These are phyloP conservation scores for Corinectria fuckeliana DNA, from an alignment of 2,329 filamentous ascomycete genomes.

Conservation along the genomic window DNA sequence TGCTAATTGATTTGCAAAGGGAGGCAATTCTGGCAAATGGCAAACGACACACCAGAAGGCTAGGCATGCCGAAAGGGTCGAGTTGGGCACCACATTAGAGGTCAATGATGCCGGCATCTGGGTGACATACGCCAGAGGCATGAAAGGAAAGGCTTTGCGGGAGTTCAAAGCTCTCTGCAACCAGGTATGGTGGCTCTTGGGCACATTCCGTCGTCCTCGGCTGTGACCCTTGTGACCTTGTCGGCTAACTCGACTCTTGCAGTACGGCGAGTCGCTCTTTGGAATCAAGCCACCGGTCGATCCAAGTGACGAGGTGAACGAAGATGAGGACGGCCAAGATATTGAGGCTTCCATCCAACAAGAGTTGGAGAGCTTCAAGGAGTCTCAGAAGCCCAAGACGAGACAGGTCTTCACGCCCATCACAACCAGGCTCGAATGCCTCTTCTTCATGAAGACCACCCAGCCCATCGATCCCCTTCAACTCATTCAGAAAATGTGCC, in stretches of 20 bases:
- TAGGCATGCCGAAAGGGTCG: conserved; percentile 52
- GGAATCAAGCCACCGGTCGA: conserved; percentile 51
- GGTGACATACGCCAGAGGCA: conserved; percentile 76
- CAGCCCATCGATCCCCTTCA: conserved; percentile 61
- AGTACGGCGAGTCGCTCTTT: conserved; percentile 72
- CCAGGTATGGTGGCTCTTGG: conserved; percentile 55
- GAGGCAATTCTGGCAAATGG: conserved; percentile 64
- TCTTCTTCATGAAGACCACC: conserved; percentile 66
- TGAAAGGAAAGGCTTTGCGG: conserved; percentile 71
- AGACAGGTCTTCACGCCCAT: conserved; percentile 60
- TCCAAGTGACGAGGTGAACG: conserved; percentile 41
- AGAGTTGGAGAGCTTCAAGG: conserved; percentile 70
- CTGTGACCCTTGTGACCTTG: background rate
- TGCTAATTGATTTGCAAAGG: conserved; percentile 41
- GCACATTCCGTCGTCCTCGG: background rate
- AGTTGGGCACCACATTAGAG: conserved; percentile 59
- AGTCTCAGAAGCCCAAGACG: conserved; percentile 47
- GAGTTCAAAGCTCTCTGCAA: conserved; percentile 73
- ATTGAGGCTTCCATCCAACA: conserved; percentile 76
- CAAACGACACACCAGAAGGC: conserved; percentile 64
- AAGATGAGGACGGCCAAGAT: conserved; percentile 57
- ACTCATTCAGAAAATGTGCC: conserved; percentile 61
- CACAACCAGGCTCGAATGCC: conserved; percentile 64
- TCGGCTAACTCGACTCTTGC: conserved; percentile 17
- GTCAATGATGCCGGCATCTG: conserved; percentile 77